These are phyloP conservation scores for Xylaria sp. DNA, from an alignment of 495 filamentous ascomycete genomes.

Conservation along the genomic window DNA sequence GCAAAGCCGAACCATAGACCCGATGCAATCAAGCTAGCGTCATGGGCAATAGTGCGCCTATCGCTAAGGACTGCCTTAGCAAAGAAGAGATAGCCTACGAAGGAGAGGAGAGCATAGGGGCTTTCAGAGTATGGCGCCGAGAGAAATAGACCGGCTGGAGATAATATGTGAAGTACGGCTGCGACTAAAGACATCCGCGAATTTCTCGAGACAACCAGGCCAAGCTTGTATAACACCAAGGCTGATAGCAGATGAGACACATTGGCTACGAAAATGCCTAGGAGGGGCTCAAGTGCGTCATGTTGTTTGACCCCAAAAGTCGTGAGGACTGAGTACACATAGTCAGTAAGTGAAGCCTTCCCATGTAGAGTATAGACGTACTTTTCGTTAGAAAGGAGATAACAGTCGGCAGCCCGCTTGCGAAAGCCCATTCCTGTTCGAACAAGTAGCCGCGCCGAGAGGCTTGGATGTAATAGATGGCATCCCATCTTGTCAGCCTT, in stretches of 20 bases:
- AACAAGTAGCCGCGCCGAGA: slow-evolving; percentile 77
- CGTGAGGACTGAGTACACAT: slow-evolving; percentile 30
- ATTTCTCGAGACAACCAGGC: slow-evolving; percentile 50
- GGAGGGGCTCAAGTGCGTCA: slow-evolving; percentile 46
- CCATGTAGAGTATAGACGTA: slow-evolving; percentile 24
- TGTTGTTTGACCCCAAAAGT: slow-evolving; percentile 26
- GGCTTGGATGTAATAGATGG: slow-evolving; percentile 79
- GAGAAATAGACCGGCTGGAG: slow-evolving; percentile 88
- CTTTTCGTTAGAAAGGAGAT: slow-evolving; percentile 48
- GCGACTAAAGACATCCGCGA: slow-evolving; percentile 67
- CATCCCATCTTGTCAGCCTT: slow-evolving; percentile 87
- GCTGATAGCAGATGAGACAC: slow-evolving; percentile 77
- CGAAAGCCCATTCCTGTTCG: slow-evolving; percentile 98
- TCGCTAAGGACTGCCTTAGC: slow-evolving; percentile 56
- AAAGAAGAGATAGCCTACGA: slow-evolving; percentile 75
- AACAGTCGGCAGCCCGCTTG: slow-evolving; percentile 66
- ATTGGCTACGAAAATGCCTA: slow-evolving; percentile 71
- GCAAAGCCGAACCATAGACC: slow-evolving; percentile 76
- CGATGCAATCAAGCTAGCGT: slow-evolving; percentile 59
- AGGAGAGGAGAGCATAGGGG: slow-evolving; percentile 77
- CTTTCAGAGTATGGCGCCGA: slow-evolving; percentile 87
- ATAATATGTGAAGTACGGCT: slow-evolving; percentile 78
- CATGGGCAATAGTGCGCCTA: slow-evolving; percentile 34
- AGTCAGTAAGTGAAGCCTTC: neutral
- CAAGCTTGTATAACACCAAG: slow-evolving; percentile 71